These are phyloP conservation scores for Picea abies DNA, from an alignment of 83 land plant genomes.

Conservation along the genomic window DNA sequence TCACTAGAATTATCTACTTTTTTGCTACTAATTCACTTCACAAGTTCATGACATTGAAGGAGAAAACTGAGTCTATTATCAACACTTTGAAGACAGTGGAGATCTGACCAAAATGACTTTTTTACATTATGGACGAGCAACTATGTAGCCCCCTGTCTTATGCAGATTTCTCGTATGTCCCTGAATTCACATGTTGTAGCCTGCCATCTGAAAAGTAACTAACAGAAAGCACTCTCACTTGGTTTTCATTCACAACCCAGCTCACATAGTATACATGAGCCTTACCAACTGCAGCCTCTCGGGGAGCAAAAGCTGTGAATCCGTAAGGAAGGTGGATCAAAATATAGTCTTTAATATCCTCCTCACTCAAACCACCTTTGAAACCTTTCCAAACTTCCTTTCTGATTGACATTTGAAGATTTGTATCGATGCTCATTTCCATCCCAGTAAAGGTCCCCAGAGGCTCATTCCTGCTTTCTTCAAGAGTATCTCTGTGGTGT, in stretches of 20 bases:
- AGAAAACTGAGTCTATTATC: no score
- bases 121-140: no score
- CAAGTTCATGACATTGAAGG: no score
- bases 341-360: slow-evolving; percentile 26
- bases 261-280: slow-evolving; percentile 40
- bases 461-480: slow-evolving; percentile 37
- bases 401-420: slow-evolving; percentile 17
- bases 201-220: slow-evolving; percentile 43
- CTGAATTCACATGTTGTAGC: slow-evolving; percentile 38
- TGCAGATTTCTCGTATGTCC: slow-evolving; percentile 33
- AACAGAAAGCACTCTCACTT: slow-evolving; percentile 36
- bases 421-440: slow-evolving; percentile 35
- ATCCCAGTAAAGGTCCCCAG: slow-evolving; percentile 34
- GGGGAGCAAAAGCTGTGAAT: slow-evolving; percentile 35
- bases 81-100: no score
- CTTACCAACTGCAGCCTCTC: slow-evolving; percentile 37
- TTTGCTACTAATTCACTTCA: no score
- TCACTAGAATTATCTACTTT: no score
- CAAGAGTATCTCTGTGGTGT: slow-evolving; percentile 31
- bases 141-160: neutral
- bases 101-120: no score
- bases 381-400: slow-evolving; percentile 47
- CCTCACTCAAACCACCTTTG: slow-evolving; percentile 34
- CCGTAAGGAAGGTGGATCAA: slow-evolving; percentile 39
- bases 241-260: slow-evolving; percentile 36